These are phyloP conservation scores for Delitschia confertaspora DNA, from an alignment of 495 filamentous ascomycete genomes.

Conservation along the genomic window DNA sequence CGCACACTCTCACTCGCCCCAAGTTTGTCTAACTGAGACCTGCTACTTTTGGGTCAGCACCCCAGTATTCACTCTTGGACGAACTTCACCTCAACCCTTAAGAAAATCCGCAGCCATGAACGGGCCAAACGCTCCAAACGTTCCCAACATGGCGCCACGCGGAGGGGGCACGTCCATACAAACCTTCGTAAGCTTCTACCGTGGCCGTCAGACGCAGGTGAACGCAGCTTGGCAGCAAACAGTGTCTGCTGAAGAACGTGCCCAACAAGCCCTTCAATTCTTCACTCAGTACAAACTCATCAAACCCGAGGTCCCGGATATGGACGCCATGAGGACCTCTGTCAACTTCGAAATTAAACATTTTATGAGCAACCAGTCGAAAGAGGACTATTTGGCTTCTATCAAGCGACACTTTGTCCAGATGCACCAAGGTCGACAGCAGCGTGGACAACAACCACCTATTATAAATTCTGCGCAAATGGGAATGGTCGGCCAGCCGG, in stretches of 20 bases:
- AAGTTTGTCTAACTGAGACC: no score
- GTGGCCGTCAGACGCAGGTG: no score
- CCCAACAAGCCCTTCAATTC: constrained; percentile 8
- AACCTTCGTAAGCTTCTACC: no score
- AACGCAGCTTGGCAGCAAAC: constrained; percentile 26
- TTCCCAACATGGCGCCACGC: no score
- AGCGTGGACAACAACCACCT: constrained; percentile 6
- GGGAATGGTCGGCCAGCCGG: constrained; percentile 14
- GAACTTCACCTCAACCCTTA: no score
- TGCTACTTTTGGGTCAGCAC: no score
- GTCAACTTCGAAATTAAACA: constrained; percentile 6
- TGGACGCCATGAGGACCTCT: background rate
- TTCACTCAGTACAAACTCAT: constrained; percentile 6
- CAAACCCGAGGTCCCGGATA: constrained; percentile 11
- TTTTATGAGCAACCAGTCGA: background rate
- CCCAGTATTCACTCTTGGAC: no score
- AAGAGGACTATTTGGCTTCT: constrained; percentile 7
- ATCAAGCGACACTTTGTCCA: constrained; percentile 4
- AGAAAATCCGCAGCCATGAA: no score
- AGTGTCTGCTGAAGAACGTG: constrained; percentile 7
- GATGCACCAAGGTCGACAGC: constrained; percentile 10
- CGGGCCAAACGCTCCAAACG: no score
- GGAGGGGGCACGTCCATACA: no score
- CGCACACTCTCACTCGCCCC: no score
- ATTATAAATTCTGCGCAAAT: constrained; percentile 12